Evolutionary conservation across 805 yeast genomes (phyloP).

Genomic region (baker's yeast (Saccharomyces cerevisiae)): DNA sequence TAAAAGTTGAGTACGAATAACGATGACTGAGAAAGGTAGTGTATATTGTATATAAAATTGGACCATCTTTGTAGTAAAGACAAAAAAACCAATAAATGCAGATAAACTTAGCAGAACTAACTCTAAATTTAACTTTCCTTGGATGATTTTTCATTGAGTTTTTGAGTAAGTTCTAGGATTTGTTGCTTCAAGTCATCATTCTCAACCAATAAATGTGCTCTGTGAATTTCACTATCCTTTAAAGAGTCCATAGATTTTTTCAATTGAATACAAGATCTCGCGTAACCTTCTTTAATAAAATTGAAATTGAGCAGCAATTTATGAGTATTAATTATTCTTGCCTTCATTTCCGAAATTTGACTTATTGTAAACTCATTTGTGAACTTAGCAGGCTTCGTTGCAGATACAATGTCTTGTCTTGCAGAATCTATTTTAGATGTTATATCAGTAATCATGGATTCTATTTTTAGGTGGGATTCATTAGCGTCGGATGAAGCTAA

Average conservation of each 20-base stretch:
- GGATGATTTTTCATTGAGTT: not conserved
- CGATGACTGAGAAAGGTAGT: not conserved
- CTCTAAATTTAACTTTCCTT: not conserved
- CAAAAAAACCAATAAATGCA: not conserved
- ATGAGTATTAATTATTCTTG: conserved; percentile 29
- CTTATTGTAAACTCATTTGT: conserved; percentile 26
- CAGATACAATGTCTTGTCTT: not conserved
- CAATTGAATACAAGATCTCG: conserved; percentile 28
- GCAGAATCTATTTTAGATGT: not conserved
- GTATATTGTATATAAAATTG: not conserved
- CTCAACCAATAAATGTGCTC: conserved; percentile 32
- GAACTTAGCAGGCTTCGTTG: conserved; percentile 13
- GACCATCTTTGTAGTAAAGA: not conserved
- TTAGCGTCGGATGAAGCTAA: not conserved
- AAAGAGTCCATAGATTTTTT: conserved; percentile 28
- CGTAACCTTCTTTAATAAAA: conserved; percentile 28
- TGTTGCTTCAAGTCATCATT: conserved; percentile 31
- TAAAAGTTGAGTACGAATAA: not conserved
- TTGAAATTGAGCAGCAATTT: conserved; percentile 28
- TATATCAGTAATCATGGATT: not conserved
- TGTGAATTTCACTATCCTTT: conserved; percentile 32
- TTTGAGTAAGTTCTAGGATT: conserved; percentile 8
- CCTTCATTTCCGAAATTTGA: conserved; percentile 27
- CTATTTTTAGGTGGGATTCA: not conserved
- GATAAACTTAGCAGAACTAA: not conserved